phyloP scores from a whole-genome alignment of 768 basidiomycete species.

The Calvatia gigantea region DNA sequence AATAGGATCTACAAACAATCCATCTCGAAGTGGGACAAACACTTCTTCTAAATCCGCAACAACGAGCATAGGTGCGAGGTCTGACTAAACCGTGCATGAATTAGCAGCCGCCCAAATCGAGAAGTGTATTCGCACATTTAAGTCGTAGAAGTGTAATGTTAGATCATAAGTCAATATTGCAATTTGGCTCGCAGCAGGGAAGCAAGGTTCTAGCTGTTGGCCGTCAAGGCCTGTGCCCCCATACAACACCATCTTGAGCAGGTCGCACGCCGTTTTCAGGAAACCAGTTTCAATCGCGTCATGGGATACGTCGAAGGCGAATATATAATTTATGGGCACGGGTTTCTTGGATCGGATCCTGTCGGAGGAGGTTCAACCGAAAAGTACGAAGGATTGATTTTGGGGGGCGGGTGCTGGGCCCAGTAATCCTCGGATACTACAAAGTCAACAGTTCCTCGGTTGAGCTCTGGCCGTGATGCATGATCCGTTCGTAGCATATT shows the following conservation, averaged over 20 bases:
- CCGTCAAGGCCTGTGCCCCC: conserved; percentile 46
- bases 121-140: conserved; percentile 59
- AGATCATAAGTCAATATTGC: conserved; percentile 82
- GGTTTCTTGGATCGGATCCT: conserved; percentile 53
- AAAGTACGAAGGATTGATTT: conserved; percentile 50
- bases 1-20: conserved; percentile 72
- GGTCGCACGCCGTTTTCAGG: conserved; percentile 59
- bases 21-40: conserved; percentile 71
- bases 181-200: conserved; percentile 54
- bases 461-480: conserved; percentile 77
- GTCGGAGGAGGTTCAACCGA: conserved; percentile 44
- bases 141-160: conserved; percentile 82
- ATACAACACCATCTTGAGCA: conserved; percentile 62
- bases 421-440: conserved; percentile 81
- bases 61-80: conserved; percentile 67
- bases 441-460: conserved; percentile 91
- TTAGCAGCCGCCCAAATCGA: conserved; percentile 13
- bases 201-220: conserved; percentile 39
- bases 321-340: conserved; percentile 70
- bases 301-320: conserved; percentile 80
- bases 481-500: conserved; percentile 80
- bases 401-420: conserved; percentile 65
- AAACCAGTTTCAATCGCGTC: conserved; percentile 70
- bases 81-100: conserved; percentile 35
- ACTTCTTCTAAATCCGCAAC: conserved; percentile 91